Conservation (phyloP, 345 rosid genomes). For the Odontarrhena argentea region DNA sequence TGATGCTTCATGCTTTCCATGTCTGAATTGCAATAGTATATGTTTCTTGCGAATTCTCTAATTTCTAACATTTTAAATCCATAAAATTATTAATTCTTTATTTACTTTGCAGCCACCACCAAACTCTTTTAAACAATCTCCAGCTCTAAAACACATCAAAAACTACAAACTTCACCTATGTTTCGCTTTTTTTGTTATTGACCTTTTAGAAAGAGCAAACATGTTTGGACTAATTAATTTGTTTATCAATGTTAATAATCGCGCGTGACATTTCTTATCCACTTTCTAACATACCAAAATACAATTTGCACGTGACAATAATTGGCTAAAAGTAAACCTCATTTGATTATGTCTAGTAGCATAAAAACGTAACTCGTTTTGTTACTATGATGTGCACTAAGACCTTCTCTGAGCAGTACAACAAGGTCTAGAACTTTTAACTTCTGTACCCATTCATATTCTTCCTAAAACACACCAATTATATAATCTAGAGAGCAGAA, state of each 20-base stretch:
- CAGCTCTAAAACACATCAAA: no score
- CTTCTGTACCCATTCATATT: neutral
- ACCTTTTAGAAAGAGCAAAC: neutral
- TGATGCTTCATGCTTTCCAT: no score
- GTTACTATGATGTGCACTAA: neutral
- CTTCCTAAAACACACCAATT: no score
- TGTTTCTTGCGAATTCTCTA: no score
- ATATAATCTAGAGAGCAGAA: no score
- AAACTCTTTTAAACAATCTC: no score
- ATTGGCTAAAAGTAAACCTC: constrained; percentile 28
- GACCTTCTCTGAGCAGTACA: no score
- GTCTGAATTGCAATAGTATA: no score
- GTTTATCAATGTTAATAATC: constrained; percentile 27
- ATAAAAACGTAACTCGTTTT: constrained; percentile 5
- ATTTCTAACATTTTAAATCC: no score
- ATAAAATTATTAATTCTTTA: no score
- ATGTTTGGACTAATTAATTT: neutral
- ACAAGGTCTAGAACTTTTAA: neutral
- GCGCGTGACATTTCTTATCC: constrained; percentile 28
- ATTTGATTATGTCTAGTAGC: constrained; percentile 7
- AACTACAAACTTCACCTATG: no score
- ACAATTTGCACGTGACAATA: constrained; percentile 31
- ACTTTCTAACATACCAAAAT: constrained; percentile 18
- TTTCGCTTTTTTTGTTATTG: constrained; percentile 19
- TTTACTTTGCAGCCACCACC: no score